These are phyloP conservation scores for Terfezia claveryi DNA, from an alignment of 495 filamentous ascomycete genomes.

Conservation along the genomic window DNA sequence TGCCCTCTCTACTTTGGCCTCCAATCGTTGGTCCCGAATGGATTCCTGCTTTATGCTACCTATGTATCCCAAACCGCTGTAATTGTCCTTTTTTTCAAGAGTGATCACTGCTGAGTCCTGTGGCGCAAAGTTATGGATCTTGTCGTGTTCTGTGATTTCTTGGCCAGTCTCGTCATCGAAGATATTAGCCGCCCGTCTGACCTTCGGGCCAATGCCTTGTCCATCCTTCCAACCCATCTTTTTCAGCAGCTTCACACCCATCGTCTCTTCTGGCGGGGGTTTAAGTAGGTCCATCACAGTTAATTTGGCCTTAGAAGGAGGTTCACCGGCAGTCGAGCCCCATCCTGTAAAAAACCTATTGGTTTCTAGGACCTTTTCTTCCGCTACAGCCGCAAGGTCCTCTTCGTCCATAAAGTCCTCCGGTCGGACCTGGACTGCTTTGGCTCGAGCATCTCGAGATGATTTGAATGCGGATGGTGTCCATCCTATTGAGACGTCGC, in stretches of 20 bases:
- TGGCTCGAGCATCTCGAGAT: constrained; percentile 56
- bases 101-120: constrained; percentile 56
- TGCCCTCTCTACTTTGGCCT: constrained; percentile 4
- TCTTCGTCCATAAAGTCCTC: constrained; percentile 99
- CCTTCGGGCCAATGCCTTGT: constrained; percentile 75
- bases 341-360: constrained; percentile 50
- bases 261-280: constrained; percentile 50
- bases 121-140: constrained; percentile 69
- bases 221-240: constrained; percentile 94
- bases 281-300: constrained; percentile 57
- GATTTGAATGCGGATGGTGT: constrained; percentile 78
- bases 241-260: constrained; percentile 68
- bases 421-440: constrained; percentile 39
- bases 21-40: constrained; percentile 22
- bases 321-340: constrained; percentile 43
- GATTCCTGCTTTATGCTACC: constrained; percentile 23
- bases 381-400: constrained; percentile 70
- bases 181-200: constrained; percentile 52
- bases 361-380: constrained; percentile 50
- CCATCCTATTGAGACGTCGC: constrained; percentile 35
- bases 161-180: constrained; percentile 30
- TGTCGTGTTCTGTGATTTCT: constrained; percentile 20
- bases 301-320: constrained; percentile 25
- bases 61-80: constrained; percentile 61
- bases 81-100: constrained; percentile 54